Percentiles rank a stretch among this genome's conserved stretches.
phyloP scores from a whole-genome alignment of 164 flowering plant species.

The Paratinospora sagittata region DNA sequence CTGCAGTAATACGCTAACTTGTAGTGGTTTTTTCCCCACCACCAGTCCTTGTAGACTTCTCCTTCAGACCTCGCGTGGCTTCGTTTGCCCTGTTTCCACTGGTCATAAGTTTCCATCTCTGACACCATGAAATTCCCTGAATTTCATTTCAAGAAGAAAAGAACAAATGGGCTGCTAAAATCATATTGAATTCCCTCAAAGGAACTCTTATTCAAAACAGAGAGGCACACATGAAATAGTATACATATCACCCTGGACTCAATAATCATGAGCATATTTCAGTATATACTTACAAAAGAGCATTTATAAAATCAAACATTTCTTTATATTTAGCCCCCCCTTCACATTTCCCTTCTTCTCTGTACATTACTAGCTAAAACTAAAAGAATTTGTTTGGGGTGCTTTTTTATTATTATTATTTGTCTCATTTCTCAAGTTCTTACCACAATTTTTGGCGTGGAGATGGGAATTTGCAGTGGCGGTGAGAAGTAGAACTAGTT shows the following conservation, averaged over 20 bases:
- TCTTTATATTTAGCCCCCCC: neutral
- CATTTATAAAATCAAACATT: neutral
- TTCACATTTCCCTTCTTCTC: neutral
- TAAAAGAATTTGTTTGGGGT: neutral
- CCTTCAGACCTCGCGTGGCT: too few species aligned
- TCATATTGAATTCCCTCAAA: neutral
- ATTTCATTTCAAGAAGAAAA: neutral
- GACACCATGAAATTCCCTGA: neutral
- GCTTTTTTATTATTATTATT: too few species aligned
- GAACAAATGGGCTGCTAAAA: neutral
- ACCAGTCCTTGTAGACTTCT: too few species aligned
- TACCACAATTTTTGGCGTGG: neutral
- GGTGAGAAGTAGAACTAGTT: slow-evolving; percentile 4
- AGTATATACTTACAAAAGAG: slow-evolving; percentile 3
- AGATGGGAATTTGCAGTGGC: neutral
- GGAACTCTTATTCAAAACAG: neutral
- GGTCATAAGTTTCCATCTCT: neutral
- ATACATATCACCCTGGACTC: neutral
- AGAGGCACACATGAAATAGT: neutral
- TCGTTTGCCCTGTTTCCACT: too few species aligned
- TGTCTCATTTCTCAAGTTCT: neutral
- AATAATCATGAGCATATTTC: neutral
- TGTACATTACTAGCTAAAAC: slow-evolving; percentile 1
- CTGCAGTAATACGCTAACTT: too few species aligned
- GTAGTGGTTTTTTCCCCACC: neutral